Conservation (phyloP, 352 stramenopile genomes). For the Pythium coloratum region DNA sequence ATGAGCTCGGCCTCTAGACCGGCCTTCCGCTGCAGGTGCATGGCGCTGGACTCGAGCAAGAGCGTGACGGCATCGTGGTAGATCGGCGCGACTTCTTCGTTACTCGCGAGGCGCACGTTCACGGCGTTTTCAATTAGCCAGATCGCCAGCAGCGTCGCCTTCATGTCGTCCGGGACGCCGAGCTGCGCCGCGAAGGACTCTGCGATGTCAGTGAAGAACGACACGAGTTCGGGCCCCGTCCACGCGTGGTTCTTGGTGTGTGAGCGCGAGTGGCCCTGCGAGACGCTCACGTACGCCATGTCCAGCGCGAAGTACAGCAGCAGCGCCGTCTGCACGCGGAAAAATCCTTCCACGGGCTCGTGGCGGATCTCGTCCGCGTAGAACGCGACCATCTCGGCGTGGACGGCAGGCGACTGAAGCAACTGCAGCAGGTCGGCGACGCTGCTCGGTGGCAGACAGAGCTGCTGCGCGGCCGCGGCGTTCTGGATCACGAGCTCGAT, state of each 20-base stretch:
- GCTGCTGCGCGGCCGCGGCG: slow-evolving; percentile 44
- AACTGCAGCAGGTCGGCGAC: slow-evolving; percentile 48
- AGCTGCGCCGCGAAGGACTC: slow-evolving; percentile 74
- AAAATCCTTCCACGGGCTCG: slow-evolving; percentile 76
- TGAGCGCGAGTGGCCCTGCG: slow-evolving; percentile 1
- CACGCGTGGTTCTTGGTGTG: slow-evolving; percentile 33
- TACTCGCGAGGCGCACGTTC: slow-evolving; percentile 61
- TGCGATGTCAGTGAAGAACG: slow-evolving; percentile 57
- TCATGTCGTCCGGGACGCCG: slow-evolving; percentile 81
- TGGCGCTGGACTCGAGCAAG: slow-evolving; percentile 69
- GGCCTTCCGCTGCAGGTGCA: slow-evolving; percentile 76
- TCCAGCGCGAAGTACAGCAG: slow-evolving; percentile 83
- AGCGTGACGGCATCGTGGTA: slow-evolving; percentile 64
- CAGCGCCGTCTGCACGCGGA: slow-evolving; percentile 69
- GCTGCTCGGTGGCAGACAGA: slow-evolving; percentile 31
- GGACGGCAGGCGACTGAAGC: slow-evolving; percentile 41
- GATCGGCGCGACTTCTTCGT: slow-evolving; percentile 58
- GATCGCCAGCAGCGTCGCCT: slow-evolving; percentile 70
- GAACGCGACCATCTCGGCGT: slow-evolving; percentile 57
- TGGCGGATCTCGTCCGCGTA: slow-evolving; percentile 66
- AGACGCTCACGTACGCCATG: slow-evolving; percentile 56
- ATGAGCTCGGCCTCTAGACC: slow-evolving; percentile 72
- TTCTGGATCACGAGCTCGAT: slow-evolving; percentile 82
- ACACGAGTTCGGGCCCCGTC: slow-evolving; percentile 52
- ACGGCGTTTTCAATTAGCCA: slow-evolving; percentile 83